phyloP scores from a whole-genome alignment of 192 early-diverging fungal genomes.

The Entomortierella beljakovae region DNA sequence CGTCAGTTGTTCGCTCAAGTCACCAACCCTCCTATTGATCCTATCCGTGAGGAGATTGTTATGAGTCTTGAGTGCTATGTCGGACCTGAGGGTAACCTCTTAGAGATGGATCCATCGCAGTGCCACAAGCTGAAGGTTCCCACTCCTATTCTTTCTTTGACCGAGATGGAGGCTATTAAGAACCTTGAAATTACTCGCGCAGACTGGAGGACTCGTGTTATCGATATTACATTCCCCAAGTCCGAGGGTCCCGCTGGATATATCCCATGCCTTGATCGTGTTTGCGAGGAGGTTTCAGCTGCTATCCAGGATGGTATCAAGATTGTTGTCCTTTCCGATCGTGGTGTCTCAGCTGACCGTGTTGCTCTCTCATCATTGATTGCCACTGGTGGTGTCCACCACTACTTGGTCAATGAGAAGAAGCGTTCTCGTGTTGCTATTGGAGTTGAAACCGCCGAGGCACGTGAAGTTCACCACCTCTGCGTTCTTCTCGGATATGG shows the following conservation, averaged over 20 bases:
- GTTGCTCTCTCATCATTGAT: constrained; percentile 89
- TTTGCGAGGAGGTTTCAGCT: constrained; percentile 84
- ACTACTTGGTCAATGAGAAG: constrained; percentile 90
- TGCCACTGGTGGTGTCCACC: constrained; percentile 93
- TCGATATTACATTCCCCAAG: constrained; percentile 90
- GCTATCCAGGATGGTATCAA: constrained; percentile 86
- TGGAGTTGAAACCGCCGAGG: constrained; percentile 92
- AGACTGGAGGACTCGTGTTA: constrained; percentile 81
- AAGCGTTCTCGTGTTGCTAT: constrained; percentile 90
- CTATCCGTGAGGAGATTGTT: constrained; percentile 98
- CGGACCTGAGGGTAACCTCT: constrained; percentile 94
- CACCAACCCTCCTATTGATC: constrained; percentile 99
- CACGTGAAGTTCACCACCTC: constrained; percentile 95
- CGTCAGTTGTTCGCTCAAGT: constrained; percentile 98
- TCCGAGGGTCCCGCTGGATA: constrained; percentile 85
- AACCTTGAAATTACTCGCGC: constrained; percentile 72
- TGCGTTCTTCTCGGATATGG: constrained; percentile 96
- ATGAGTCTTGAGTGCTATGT: constrained; percentile 97
- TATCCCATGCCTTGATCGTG: constrained; percentile 81
- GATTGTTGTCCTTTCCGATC: constrained; percentile 89
- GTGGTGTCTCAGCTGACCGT: constrained; percentile 67
- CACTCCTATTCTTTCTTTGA: constrained; percentile 88
- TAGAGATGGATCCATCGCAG: constrained; percentile 86
- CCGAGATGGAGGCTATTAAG: constrained; percentile 86
- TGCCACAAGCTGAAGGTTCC: constrained; percentile 82